Evolutionary conservation across 768 basidiomycete genomes (phyloP), one percentile per base, ranked within the genome.

Genomic region (Hypholoma fasciculare): DNA sequence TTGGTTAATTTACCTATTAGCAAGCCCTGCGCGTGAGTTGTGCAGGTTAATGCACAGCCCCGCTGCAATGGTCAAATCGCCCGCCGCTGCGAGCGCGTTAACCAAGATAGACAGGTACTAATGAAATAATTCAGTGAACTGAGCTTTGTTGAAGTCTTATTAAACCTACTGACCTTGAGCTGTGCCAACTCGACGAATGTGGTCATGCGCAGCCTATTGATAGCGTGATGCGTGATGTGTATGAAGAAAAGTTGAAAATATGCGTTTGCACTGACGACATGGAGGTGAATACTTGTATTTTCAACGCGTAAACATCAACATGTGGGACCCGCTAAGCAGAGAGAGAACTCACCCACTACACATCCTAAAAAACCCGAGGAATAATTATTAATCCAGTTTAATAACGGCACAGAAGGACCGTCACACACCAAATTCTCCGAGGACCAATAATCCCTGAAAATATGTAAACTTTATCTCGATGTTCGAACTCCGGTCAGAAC

Each of bases 1-100:
- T 3, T 30, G 27, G 27, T 4, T 3, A 30, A 4, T 3, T 4
- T 30, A 30, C 4, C 48, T 58, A 75, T 79, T 76, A 23, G 70
- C 70, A 67, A 80, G 81, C 7, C 80, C 78, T 37, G 80, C 79
- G 27, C 80, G 76, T 8, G 76, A 77, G 16, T 59, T 60, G 19
- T 74, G 74, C 20, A 82, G 69, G 30, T 82, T 65, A 3, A 53
- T 54, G 57, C 74, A 77, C 17, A 82, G 71, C 7, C 71, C 63
- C 6, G 52, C 64, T 0, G 82, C 79, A 37, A 83, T 82, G 40
- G 80, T 58, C 27, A 79, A 59, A 44, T 83, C 82, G 7, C 78
- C 76, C 2, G 67, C 73, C 0, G 80, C 77, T 1, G 79, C 72
- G 4, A 76, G 61, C 0, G 69, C 72, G 56, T 82, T 83, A 46